Percentiles rank a stretch among this genome's conserved stretches.
Conservation (phyloP, 805 yeast species). For the Torulaspora quercuum region DNA sequence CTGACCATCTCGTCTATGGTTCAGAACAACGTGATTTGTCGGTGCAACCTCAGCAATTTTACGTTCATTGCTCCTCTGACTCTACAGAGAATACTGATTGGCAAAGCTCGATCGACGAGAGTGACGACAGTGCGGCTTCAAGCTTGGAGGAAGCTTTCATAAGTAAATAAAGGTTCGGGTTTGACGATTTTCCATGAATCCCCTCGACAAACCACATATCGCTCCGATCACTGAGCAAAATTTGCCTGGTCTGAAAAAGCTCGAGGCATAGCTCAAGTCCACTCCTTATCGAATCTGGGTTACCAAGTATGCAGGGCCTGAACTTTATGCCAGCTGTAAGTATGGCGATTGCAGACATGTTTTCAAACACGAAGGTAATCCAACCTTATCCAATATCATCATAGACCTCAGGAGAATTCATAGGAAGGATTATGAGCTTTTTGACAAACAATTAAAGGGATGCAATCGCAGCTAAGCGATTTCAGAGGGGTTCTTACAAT, state of each 20-base stretch:
- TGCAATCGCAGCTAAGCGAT: slow-evolving; percentile 10
- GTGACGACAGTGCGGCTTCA: not conserved
- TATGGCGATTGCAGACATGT: slow-evolving; percentile 13
- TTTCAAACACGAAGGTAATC: slow-evolving; percentile 15
- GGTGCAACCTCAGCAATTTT: slow-evolving; percentile 6
- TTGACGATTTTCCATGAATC: slow-evolving; percentile 17
- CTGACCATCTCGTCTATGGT: slow-evolving; percentile 4
- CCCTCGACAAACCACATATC: slow-evolving; percentile 12
- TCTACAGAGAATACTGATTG: slow-evolving; percentile 4
- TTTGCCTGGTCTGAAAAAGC: slow-evolving; percentile 8
- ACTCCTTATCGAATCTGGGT: slow-evolving; percentile 21
- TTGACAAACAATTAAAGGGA: slow-evolving; percentile 8
- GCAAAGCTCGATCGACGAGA: not conserved
- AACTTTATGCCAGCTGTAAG: slow-evolving; percentile 18
- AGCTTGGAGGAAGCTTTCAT: slow-evolving; percentile 8
- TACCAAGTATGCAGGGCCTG: slow-evolving; percentile 13
- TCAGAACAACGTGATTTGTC: slow-evolving; percentile 5
- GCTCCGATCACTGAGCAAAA: slow-evolving; percentile 8
- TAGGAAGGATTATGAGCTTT: slow-evolving; percentile 15
- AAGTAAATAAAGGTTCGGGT: slow-evolving; percentile 13
- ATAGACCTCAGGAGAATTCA: slow-evolving; percentile 15
- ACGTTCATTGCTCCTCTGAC: not conserved
- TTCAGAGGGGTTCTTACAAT: slow-evolving; percentile 2
- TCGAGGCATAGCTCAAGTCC: slow-evolving; percentile 15
- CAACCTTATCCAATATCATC: slow-evolving; percentile 16